Conservation (phyloP, 305 asterid genomes). For the Ajuga reptans region DNA sequence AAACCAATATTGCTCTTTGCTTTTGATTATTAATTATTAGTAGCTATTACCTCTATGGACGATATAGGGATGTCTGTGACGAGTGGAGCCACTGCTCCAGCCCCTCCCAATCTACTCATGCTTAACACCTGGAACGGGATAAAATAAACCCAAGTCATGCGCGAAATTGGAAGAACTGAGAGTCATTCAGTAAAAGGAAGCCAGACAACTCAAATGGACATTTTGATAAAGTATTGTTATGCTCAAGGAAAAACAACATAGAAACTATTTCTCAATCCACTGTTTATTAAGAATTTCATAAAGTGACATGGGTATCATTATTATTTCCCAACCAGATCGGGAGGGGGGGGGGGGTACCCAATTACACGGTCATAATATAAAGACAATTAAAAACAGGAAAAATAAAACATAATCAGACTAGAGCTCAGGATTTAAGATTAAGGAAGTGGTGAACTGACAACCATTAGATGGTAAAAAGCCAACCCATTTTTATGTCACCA, state of each 20-base stretch:
- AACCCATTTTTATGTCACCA: neutral
- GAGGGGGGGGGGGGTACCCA: too few relatives aligned
- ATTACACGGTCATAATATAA: neutral
- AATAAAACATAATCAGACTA: too few relatives aligned
- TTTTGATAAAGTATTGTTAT: neutral
- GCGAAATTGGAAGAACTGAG: neutral
- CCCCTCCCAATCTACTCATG: constrained; percentile 98
- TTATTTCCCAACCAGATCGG: neutral
- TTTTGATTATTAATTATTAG: constrained; percentile 27
- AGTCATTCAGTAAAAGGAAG: neutral
- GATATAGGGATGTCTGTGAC: constrained; percentile 84
- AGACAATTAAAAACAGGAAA: neutral
- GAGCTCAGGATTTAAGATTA: too few relatives aligned
- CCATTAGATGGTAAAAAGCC: too few relatives aligned
- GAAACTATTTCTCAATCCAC: neutral
- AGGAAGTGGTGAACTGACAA: too few relatives aligned
- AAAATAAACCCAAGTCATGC: neutral
- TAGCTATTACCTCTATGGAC: constrained; percentile 52
- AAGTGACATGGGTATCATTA: constrained; percentile 1
- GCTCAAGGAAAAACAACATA: neutral
- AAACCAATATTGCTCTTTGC: neutral
- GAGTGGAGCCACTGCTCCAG: constrained; percentile 94
- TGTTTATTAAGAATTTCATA: neutral
- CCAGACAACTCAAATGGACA: neutral
- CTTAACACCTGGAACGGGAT: constrained; percentile 81